Base-by-base conservation (phyloP, 441 rosid species). In the Croton setiger region DNA sequence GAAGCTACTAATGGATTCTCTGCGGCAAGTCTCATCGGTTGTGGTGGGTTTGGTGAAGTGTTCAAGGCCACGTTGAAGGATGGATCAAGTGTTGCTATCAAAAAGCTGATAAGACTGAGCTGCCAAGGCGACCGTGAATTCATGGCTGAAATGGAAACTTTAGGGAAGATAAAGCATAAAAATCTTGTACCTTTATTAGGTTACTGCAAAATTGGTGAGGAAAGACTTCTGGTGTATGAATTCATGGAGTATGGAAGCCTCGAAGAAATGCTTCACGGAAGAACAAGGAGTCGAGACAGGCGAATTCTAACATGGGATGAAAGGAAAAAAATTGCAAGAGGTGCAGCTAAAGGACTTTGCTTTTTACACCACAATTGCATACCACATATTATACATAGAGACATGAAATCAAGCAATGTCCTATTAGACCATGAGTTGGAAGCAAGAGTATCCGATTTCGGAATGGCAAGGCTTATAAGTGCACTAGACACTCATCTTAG, bases 141-240 rank as follows among this genome's bases (percentile, higher is more conserved):
- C 82, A 93, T 89, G 97, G 98, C 98, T 0, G 98, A 93, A 47
- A 93, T 93, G 98, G 98, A 93, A 78, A 93, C 98, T 12, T 69
- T 93, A 6, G 97, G 97, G 47, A 93, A 93, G 82, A 93, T 93
- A 69, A 93, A 93, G 80, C 98, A 93, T 49, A 81, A 77, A 67
- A 93, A 93, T 78, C 94, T 93, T 6, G 98, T 93, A 39, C 98
- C 98, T n/a, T 73, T 93, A 0, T 75, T 91, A 10, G 98, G 98
- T 11, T 93, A 93, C 47, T 93, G 98, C 83, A 91, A 91, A 72
- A 68, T 93, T 1, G 98, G 98, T 0, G 98, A 93, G 75, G 98
- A 93, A 68, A 91, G 97, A 69, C 85, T 93, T 15, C 91, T 93
- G 3, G 98, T 93, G 4, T 93, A 93, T 44, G 97, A 91, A 81